phyloP scores from a whole-genome alignment of 1,284 basidiomycete genomes.

The Heterobasidion annosum region DNA sequence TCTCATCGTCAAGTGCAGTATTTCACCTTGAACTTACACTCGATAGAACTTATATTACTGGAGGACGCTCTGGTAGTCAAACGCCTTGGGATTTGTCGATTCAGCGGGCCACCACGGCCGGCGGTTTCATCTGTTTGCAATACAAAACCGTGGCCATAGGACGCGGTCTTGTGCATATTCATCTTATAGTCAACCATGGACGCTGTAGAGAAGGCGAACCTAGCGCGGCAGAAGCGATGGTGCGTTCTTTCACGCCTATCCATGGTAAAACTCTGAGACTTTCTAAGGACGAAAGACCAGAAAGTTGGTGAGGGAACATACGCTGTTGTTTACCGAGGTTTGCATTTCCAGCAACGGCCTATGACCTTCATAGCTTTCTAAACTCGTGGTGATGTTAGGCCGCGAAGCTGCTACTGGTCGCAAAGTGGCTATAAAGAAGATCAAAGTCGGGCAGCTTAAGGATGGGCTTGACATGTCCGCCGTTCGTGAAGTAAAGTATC shows the following conservation, averaged over 20 bases:
- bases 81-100: too few relatives aligned
- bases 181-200: constrained; percentile 40
- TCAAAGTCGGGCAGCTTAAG: constrained; percentile 94
- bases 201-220: constrained; percentile 67
- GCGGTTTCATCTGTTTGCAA: too few relatives aligned
- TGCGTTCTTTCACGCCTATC: constrained; percentile 18
- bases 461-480: constrained; percentile 99
- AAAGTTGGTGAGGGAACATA: constrained; percentile 97
- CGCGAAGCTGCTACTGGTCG: constrained; percentile 60
- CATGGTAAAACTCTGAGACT: neutral
- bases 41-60: too few relatives aligned
- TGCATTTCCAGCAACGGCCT: constrained; percentile 10
- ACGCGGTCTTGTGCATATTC: neutral
- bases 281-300: constrained; percentile 68
- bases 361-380: neutral
- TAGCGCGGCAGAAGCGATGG: constrained; percentile 64
- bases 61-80: too few relatives aligned
- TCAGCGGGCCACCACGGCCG: too few relatives aligned
- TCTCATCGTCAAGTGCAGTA: too few relatives aligned
- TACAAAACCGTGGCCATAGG: neutral
- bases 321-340: constrained; percentile 93
- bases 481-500: constrained; percentile 95
- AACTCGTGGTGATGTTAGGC: constrained; percentile 28
- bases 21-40: too few relatives aligned
- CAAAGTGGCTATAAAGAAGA: constrained; percentile 96